Evolutionary conservation across 2,329 filamentous ascomycete genomes (phyloP).

Genomic region (Uncinocarpus reesii): DNA sequence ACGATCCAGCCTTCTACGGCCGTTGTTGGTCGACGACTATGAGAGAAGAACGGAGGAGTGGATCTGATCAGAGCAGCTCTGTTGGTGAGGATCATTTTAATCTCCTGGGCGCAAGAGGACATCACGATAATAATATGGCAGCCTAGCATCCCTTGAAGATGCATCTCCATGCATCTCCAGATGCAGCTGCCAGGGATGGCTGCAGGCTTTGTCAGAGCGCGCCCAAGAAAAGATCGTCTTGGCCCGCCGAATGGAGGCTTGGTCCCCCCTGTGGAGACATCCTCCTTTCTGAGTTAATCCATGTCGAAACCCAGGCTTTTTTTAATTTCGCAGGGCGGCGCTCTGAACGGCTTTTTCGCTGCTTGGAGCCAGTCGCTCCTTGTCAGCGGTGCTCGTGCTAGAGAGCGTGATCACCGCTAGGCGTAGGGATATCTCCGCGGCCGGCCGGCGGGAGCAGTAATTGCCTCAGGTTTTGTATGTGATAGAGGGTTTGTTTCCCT

Average conservation of each 20-base stretch:
- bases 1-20: too few relatives aligned
- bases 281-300: conserved; percentile 6
- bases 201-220: conserved; percentile 7
- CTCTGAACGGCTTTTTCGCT: not conserved
- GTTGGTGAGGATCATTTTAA: too few relatives aligned
- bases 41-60: too few relatives aligned
- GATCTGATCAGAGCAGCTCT: too few relatives aligned
- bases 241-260: conserved; percentile 11
- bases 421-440: too few relatives aligned
- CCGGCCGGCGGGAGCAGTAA: too few relatives aligned
- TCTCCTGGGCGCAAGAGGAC: too few relatives aligned
- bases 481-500: too few relatives aligned
- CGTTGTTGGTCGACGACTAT: too few relatives aligned
- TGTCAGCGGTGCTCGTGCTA: not conserved
- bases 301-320: conserved; percentile 12
- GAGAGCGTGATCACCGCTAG: not conserved
- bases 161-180: not conserved
- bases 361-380: not conserved
- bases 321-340: conserved; percentile 9
- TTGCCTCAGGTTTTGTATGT: too few relatives aligned
- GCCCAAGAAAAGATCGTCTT: conserved; percentile 10
- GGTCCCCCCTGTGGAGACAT: conserved; percentile 6
- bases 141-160: not conserved
- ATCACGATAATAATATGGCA: not conserved
- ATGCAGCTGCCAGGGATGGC: conserved; percentile 10